Evolutionary conservation across 106 monocot species (phyloP), one percentile per base, ranked within the genome.

Genomic region (Platanthera guangdongensis): DNA sequence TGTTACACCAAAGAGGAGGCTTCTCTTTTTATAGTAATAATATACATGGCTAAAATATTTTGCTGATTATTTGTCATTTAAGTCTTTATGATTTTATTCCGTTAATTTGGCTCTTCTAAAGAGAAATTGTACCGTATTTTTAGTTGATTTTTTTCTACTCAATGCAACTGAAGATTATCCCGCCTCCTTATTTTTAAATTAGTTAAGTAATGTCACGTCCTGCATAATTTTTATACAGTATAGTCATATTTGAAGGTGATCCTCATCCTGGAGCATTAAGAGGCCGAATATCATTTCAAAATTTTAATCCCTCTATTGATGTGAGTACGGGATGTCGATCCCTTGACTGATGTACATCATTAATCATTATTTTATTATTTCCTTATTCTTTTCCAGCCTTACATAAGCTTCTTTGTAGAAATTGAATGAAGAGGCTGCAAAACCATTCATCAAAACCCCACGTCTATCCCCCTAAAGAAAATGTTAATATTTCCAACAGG

Each of bases 251-350:
- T 84, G 97, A 99, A 55, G 97, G 97, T 52, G 81, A 90, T 82
- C 97, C 94, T 67, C 87, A 88, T 53, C 97, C 91, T 52, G 87
- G 86, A 83, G 94, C 89, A 82, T 52, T 91, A 57, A 92, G 74
- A 82, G 97, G 94, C 55, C 86, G 97, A 16, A 94, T 99, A 85
- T 99, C 97, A 80, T 99, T 99, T 79, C 87, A 82, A 77, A 90
- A 76, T 80, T 99, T 99, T 81, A 99, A 99, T 83, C 89, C 94
- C 77, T 80, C 82, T 4, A 87, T 99, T 82, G 97, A 99, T 79
- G 97, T 99, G 86, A 88, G 93, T 82, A 57, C 28, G 6, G 15
- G 45, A 25, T 13, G 21, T 77, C 47, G 51, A 46, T 70, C 39
- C 1, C 39, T 39, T 39, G 39, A 39, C 39, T 69, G 47, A 5